These are phyloP conservation scores for Podospora didyma DNA, from an alignment of 495 filamentous ascomycete species.

Conservation along the genomic window DNA sequence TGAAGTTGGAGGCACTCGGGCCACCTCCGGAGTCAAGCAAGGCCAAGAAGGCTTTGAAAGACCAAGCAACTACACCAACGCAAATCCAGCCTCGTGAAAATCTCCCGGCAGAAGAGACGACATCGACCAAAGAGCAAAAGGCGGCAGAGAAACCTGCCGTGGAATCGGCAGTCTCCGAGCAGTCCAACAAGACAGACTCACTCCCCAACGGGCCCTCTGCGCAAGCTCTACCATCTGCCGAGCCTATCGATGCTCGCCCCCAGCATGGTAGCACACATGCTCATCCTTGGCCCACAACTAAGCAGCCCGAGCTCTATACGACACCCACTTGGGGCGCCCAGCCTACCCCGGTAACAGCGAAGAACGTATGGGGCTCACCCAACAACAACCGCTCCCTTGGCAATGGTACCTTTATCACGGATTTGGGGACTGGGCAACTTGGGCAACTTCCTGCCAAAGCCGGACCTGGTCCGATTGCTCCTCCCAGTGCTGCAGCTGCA, in stretches of 20 bases:
- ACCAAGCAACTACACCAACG: conserved; percentile 32
- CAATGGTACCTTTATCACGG: conserved; percentile 73
- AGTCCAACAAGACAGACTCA: conserved; percentile 9
- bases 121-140: conserved; percentile 6
- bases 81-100: conserved; percentile 35
- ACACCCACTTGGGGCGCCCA: conserved; percentile 31
- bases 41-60: conserved; percentile 44
- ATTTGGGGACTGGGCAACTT: conserved; percentile 45
- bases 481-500: conserved; percentile 17
- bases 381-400: conserved; percentile 66
- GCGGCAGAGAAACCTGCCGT: conserved; percentile 6
- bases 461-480: conserved; percentile 45
- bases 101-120: conserved; percentile 20
- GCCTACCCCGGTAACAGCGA: conserved; percentile 38
- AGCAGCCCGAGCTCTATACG: conserved; percentile 32
- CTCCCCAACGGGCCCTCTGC: conserved; percentile 10
- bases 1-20: conserved; percentile 78
- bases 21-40: conserved; percentile 60
- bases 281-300: conserved; percentile 18
- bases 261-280: conserved; percentile 14
- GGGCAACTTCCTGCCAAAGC: conserved; percentile 30
- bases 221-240: conserved; percentile 10
- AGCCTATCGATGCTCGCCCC: conserved; percentile 12
- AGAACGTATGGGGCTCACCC: conserved; percentile 74
- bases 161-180: conserved; percentile 5